Evolutionary conservation across 2,329 filamentous ascomycete genomes (phyloP).

Genomic region (Fusarium odoratissimum): DNA sequence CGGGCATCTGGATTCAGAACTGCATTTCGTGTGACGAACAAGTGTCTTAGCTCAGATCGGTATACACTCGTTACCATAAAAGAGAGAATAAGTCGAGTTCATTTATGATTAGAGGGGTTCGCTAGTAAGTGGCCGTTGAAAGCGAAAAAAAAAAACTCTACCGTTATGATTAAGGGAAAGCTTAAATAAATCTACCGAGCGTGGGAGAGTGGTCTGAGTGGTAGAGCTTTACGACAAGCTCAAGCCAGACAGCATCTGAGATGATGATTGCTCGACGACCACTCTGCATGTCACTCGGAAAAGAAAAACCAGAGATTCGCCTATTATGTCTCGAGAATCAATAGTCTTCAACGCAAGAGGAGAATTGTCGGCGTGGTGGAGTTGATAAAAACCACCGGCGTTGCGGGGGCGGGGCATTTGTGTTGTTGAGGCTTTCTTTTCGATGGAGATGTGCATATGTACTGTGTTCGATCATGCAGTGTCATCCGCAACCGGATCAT

Average conservation of each 20-base stretch:
- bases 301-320: not conserved
- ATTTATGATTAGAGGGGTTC: constrained; percentile 5
- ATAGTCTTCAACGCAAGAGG: not conserved
- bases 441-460: constrained; percentile 15
- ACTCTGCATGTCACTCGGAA: not conserved
- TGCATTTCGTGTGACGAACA: not conserved
- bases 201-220: not conserved
- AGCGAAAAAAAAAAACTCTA: constrained; percentile 4
- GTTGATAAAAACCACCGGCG: constrained; percentile 15
- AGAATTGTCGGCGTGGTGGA: constrained; percentile 32
- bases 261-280: not conserved
- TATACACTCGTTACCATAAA: not conserved
- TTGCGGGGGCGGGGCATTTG: constrained; percentile 38
- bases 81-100: not conserved
- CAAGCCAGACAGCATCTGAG: not conserved
- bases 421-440: not conserved
- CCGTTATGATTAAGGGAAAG: constrained; percentile 18
- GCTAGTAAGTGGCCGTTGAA: constrained; percentile 15
- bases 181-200: constrained; percentile 5
- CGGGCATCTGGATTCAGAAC: not conserved
- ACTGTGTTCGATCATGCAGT: constrained; percentile 33
- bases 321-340: not conserved
- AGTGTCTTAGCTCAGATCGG: not conserved
- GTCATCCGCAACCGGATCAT: constrained; percentile 26
- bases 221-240: not conserved